Evolutionary conservation across 352 stramenopile species (phyloP), one percentile per base, ranked within the genome.

Genomic region (Phytophthora constricta): DNA sequence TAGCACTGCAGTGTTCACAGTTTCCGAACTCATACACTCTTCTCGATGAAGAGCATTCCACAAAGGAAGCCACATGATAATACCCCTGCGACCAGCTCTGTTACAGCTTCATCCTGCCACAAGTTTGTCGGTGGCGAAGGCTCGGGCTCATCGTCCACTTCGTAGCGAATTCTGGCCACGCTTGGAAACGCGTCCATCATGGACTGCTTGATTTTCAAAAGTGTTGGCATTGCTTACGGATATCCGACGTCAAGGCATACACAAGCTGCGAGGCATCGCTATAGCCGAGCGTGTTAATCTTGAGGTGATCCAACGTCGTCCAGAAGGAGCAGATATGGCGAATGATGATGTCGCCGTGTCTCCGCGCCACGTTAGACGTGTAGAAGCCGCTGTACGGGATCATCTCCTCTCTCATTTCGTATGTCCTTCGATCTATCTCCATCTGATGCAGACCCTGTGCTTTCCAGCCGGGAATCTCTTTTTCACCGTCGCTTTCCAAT

Each of bases 341-440:
- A 54, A 87, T 84, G 20, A 87, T 84, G 41, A 87, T 74, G 54
- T 87, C 78, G 14, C 78, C 76, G 27, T 87, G 78, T n/a, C 78
- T 73, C 23, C 78, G 70, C 11, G 78, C 73, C 25, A 87, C 58
- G 49, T 87, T 87, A 17, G 78, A 84, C 28, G 77, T 87, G 62
- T 84, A 83, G 62, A 78, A 87, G 22, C 78, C 78, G 33, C 58
- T 72, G 60, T 84, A 81, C n/a, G 78, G 78, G 54, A 87, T 82
- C 76, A 87, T 84, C 27, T 84, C 69, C 42, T 84, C 73, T 37
- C 78, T 51, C 76, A 87, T 82, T 57, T 81, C 78, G 73, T 87
- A 87, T 16, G 78, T 84, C 13, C 67, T 74, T 62, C 73, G 68
- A 48, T 87, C 78, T 56, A 87, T 87, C 67, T 82, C 78, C 76